Evolutionary conservation across 768 basidiomycete genomes (phyloP).

Genomic region (Lactifluus pinguis): DNA sequence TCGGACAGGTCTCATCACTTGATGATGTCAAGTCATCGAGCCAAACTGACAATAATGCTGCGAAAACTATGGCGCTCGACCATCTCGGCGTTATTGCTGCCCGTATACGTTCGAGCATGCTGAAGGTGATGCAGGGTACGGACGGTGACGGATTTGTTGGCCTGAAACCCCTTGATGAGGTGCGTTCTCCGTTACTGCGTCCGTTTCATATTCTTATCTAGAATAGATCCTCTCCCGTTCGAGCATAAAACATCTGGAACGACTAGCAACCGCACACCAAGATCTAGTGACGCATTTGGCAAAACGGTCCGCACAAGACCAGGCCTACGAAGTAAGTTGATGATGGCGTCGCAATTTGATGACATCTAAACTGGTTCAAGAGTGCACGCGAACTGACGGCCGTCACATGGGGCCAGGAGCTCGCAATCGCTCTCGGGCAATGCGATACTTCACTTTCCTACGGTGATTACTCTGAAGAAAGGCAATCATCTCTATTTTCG

Average conservation of each 20-base stretch:
- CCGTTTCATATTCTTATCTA: background rate
- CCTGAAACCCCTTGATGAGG: slow-evolving; percentile 66
- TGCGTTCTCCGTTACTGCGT: slow-evolving; percentile 23
- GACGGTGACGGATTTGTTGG: slow-evolving; percentile 28
- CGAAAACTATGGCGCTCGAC: slow-evolving; percentile 84
- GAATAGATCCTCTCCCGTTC: slow-evolving; percentile 44
- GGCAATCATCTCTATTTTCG: slow-evolving; percentile 29
- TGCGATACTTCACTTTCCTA: slow-evolving; percentile 43
- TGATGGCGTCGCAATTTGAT: background rate
- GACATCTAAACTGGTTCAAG: slow-evolving; percentile 31
- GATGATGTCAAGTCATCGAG: slow-evolving; percentile 69
- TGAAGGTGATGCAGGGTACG: slow-evolving; percentile 31
- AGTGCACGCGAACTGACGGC: slow-evolving; percentile 78
- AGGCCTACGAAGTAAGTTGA: slow-evolving; percentile 63
- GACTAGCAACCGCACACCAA: slow-evolving; percentile 51
- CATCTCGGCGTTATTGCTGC: slow-evolving; percentile 92
- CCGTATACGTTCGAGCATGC: slow-evolving; percentile 52
- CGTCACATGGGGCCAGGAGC: slow-evolving; percentile 73
- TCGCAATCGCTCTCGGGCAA: slow-evolving; percentile 59
- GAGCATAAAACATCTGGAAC: slow-evolving; percentile 45
- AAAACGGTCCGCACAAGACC: slow-evolving; percentile 68
- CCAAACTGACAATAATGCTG: slow-evolving; percentile 67
- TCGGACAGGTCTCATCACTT: slow-evolving; percentile 62
- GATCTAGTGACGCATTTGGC: slow-evolving; percentile 58
- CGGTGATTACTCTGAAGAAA: slow-evolving; percentile 25